These are phyloP conservation scores for Eleusine indica DNA, from an alignment of 176 grass and related monocot genomes.

Conservation along the genomic window DNA sequence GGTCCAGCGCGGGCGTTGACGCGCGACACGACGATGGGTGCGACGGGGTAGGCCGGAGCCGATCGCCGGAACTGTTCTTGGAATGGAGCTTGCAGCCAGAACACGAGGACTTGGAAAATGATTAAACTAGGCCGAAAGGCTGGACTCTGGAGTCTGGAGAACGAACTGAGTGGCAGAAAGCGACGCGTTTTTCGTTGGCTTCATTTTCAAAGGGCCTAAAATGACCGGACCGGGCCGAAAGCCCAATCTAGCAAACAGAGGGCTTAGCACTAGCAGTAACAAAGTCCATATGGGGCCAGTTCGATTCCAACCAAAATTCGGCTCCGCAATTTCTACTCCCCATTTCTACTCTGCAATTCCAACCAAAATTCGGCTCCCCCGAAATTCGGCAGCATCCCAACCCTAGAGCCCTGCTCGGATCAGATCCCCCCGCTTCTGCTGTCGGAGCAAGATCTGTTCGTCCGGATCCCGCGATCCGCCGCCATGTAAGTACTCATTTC, in stretches of 20 bases:
- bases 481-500: not conserved
- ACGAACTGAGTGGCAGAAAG: not conserved
- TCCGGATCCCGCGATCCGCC: not conserved
- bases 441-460: not conserved
- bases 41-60: not conserved
- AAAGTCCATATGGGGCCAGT: not conserved
- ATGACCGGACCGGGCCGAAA: not conserved
- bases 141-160: not conserved
- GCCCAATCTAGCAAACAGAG: not conserved
- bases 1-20: not conserved
- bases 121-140: not conserved
- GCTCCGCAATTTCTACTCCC: too few species aligned
- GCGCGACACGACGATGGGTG: not conserved
- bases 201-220: not conserved
- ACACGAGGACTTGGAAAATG: not conserved
- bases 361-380: not conserved
- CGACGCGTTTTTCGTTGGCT: not conserved
- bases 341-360: not conserved
- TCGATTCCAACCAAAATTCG: not conserved
- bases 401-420: constrained; percentile 7
- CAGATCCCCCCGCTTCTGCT: not conserved
- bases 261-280: not conserved
- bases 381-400: not conserved
- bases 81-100: not conserved
- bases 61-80: not conserved